phyloP scores from a whole-genome alignment of 1,284 basidiomycete genomes.

The Cryptococcus sp. region DNA sequence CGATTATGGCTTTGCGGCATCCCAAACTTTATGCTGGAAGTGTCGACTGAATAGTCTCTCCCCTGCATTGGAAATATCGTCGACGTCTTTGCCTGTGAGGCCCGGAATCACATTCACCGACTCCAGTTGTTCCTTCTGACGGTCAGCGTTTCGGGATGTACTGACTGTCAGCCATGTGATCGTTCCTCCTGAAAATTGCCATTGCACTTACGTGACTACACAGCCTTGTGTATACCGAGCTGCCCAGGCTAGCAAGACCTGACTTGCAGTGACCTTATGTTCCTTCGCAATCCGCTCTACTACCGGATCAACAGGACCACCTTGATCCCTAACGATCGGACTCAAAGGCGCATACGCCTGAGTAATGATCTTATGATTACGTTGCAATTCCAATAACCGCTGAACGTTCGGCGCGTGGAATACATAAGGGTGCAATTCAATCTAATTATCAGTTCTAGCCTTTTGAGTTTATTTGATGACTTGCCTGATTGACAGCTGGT shows the following conservation, averaged over 20 bases:
- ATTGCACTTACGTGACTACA: conserved; percentile 59
- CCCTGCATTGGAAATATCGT: conserved; percentile 34
- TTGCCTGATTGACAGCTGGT: conserved; percentile 73
- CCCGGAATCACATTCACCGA: conserved; percentile 56
- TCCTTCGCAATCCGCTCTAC: conserved; percentile 53
- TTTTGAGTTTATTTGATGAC: conserved; percentile 2
- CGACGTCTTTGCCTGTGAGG: conserved; percentile 57
- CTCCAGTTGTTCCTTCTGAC: conserved; percentile 62
- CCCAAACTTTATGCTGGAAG: neutral
- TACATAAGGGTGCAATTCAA: conserved; percentile 77
- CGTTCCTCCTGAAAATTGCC: neutral
- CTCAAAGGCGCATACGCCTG: conserved; percentile 60
- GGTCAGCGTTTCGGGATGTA: conserved; percentile 62
- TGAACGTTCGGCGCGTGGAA: conserved; percentile 56
- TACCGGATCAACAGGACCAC: conserved; percentile 56
- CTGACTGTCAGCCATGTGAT: conserved; percentile 12
- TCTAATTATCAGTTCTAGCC: conserved; percentile 46
- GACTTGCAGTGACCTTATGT: conserved; percentile 23
- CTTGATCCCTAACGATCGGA: conserved; percentile 51
- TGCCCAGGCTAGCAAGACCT: conserved; percentile 45
- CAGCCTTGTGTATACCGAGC: conserved; percentile 35
- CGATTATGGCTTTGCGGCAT: neutral
- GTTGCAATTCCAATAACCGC: conserved; percentile 55
- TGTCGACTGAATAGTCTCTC: conserved; percentile 5
- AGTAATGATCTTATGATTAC: conserved; percentile 61